Evolutionary conservation across 805 yeast species (phyloP), one percentile per base, ranked within the genome.

Genomic region (Spathaspora gorwiae): DNA sequence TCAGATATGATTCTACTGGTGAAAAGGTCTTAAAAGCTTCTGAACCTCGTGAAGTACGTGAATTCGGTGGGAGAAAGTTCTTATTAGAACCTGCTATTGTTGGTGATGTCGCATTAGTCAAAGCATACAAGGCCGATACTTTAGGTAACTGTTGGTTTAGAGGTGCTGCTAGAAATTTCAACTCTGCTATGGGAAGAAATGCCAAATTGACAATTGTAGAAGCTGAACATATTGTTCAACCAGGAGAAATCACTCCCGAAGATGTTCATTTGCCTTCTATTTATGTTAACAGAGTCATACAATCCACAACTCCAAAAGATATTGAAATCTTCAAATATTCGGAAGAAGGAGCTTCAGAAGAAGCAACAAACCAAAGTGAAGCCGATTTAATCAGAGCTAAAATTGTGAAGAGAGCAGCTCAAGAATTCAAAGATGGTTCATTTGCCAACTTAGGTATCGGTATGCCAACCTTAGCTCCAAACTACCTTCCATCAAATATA

Each of bases 361-460:
- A 36, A 45, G 39, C 40, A 35, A 15, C 43, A 31, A 39, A 37
- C 15, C 40, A 46, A 34, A 42, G 50, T 14, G 55, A 50, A 14
- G 53, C 54, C 8, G 54, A 56, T 26, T 43, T 48, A 26, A 53
- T 54, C 36, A 61, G 72, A 39, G 60, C 53, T 27, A 56, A 61
- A 42, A 75, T 75, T 46, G 72, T 71, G 27, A 59, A 57, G 43
- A 63, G 80, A 29, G 77, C 76, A 2, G 70, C 79, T 1, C 57
- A 66, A 53, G 80, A 75, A 55, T 73, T 75, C 52, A 51, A 54
- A 29, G 64, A 68, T 48, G 77, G 78, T 10, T 54, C 61, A 46
- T 68, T 64, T 40, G 78, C 70, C 44, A 75, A 75, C 49, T 59
- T 74, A 37, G 80, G 80, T 12, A 71, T 74, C 14, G 80, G 80